These are phyloP conservation scores for Saccharomycopsis capsularis DNA, from an alignment of 805 yeast species.

Conservation along the genomic window DNA sequence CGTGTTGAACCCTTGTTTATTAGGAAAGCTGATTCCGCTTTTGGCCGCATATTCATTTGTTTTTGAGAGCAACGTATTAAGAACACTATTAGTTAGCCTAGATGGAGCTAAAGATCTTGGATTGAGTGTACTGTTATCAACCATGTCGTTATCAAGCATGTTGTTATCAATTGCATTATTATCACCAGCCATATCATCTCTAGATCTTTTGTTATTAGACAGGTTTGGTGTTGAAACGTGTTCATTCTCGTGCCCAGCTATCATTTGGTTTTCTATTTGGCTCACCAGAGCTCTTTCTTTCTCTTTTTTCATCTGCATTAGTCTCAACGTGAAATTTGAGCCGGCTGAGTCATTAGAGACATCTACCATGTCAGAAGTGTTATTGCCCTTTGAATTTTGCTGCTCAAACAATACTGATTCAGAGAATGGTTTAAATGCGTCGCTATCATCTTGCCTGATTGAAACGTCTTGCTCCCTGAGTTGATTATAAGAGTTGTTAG, in stretches of 20 bases:
- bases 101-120: conserved; percentile 16
- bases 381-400: background rate
- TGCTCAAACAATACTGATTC: conserved; percentile 15
- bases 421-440: conserved; percentile 18
- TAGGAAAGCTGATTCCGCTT: conserved; percentile 12
- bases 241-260: background rate
- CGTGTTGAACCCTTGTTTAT: background rate
- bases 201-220: conserved; percentile 1
- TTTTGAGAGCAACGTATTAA: conserved; percentile 11
- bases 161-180: background rate
- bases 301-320: conserved; percentile 18
- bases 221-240: background rate
- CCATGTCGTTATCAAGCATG: too few species aligned
- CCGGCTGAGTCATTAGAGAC: conserved; percentile 10
- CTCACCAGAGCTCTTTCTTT: conserved; percentile 9
- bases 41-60: conserved; percentile 18
- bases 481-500: background rate
- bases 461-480: conserved; percentile 4
- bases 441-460: conserved; percentile 9
- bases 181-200: background rate
- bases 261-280: background rate
- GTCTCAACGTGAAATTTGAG: conserved; percentile 17
- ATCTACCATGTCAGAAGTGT: background rate
- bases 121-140: background rate
- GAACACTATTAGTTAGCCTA: conserved; percentile 14